Evolutionary conservation across 495 filamentous ascomycete species (phyloP), one percentile per base, ranked within the genome.

Genomic region (Penicillium subrubescens): DNA sequence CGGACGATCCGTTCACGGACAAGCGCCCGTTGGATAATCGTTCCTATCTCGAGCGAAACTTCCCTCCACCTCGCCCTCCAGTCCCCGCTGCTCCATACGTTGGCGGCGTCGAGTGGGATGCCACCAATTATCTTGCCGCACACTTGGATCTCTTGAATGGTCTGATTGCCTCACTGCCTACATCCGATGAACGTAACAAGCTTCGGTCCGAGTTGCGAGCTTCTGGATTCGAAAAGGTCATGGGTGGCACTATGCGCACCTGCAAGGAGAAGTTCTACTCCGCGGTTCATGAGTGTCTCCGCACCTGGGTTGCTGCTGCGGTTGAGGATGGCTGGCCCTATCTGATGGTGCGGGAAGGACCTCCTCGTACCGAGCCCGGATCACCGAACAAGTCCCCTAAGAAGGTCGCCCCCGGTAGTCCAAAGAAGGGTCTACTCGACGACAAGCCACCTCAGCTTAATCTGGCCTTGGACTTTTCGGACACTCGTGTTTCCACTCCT

Each of bases 221-320:
- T 61, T 94, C 90, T 8, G 96, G 95, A 5, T 97, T 93, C 79
- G 95, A 99, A 80, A 94, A 92, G 71, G 86, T 88, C 58, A 90
- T 97, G 85, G 96, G 94, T 8, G 85, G 82, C 21, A 93, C 85
- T 61, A 75, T 98, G 66, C 86, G 95, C 17, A 89, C 94, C 23
- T 98, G 95, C 82, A 99, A 98, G 75, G 95, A 97, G 76, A 97
- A 97, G 71, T 94, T 98, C 73, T 98, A 99, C 68, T 89, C 89
- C 2, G 84, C 89, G 23, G 91, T 99, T 12, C 95, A 99, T 74
- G 92, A 93, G 63, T 91, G 88, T 21, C 81, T 99, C 56, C 85
- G 89, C 59, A 93, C 90, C 31, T 99, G 95, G 95, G 90, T 97
- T 31, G 88, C 87, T 2, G 96, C 94, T 1, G 93, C 92, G 0